Base-by-base conservation (phyloP, 73 alveolate genomes). In the Blepharisma stoltei region DNA sequence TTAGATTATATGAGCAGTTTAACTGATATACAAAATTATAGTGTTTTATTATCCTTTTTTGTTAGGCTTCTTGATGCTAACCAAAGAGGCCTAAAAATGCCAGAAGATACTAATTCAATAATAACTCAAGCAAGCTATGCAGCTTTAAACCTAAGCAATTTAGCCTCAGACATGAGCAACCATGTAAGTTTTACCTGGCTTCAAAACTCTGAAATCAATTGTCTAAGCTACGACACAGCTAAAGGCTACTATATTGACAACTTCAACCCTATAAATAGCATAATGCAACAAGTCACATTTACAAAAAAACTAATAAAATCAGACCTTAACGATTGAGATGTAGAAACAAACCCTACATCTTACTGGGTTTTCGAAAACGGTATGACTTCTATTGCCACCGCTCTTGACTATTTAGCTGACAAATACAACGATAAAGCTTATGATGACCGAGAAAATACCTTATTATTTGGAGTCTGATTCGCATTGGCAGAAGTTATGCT, bases 201-300 rank as follows among this genome's bases (percentile, higher is more conserved):
- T 32, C 41, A 32, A 32, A 32, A 32, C 41, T 32, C 41, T 32
- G 41, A 32, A 32, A 32, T 32, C 41, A 32, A 32, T 32, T 32
- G 41, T 32, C 5, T 32, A 32, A 32, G 41, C 41, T 32, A 32
- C 3, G 41, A 32, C 3, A 32, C 0, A n/a, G 46, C 46, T 14
- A 38, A 38, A n/a, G 73, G 37, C 14, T 60, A 18, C 46, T n/a
- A 60, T 14, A 11, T 60, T 18, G 23, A 8, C 46, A 8, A 5
- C 11, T 60, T 20, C 46, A 60, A 60, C 5, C 73, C 73, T 3
- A 25, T 60, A 25, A 60, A 60, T 5, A 38, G 46, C 23, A 14
- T 60, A 60, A 18, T 60, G 48, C 73, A 60, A 60, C 73, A 60
- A 60, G 37, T 38, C 14, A 18, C 73, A 0, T 60, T 14, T 25